These are phyloP conservation scores for Pleodorina starrii DNA, from an alignment of 139 green algal species.

Conservation along the genomic window DNA sequence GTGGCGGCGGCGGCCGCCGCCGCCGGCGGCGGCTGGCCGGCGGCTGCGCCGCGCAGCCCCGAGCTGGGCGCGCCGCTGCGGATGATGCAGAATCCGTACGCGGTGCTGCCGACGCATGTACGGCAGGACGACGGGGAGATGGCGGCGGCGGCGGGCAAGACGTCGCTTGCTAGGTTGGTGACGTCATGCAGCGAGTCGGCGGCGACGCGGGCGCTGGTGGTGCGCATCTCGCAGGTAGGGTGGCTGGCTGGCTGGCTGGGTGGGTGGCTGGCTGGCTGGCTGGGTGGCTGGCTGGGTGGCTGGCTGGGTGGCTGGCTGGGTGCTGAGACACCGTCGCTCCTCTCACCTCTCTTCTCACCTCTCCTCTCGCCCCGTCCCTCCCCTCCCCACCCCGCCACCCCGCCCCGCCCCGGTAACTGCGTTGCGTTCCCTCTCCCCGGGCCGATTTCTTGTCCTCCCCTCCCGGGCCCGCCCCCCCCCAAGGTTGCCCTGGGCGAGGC, in stretches of 20 bases:
- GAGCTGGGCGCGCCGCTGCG: background rate
- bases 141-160: slow-evolving; percentile 11
- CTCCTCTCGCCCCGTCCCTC: no score
- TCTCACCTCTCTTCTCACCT: no score
- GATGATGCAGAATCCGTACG: slow-evolving; percentile 16
- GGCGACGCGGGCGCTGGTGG: slow-evolving; percentile 45
- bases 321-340: no score
- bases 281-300: no score
- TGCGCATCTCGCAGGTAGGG: slow-evolving; percentile 39
- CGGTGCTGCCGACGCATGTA: slow-evolving; percentile 36
- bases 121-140: background rate
- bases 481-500: slow-evolving; percentile 49
- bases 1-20: background rate
- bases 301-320: no score
- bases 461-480: no score
- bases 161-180: slow-evolving; percentile 54
- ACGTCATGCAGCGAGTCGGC: slow-evolving; percentile 48
- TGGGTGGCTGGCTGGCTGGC: no score
- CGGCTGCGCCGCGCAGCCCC: background rate
- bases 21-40: background rate
- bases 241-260: no score
- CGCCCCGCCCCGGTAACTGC: no score
- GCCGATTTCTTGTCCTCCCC: no score
- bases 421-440: no score
- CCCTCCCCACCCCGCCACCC: no score